Evolutionary conservation across 257 asterid species (phyloP).

Genomic region (Nemophila menziesii): DNA sequence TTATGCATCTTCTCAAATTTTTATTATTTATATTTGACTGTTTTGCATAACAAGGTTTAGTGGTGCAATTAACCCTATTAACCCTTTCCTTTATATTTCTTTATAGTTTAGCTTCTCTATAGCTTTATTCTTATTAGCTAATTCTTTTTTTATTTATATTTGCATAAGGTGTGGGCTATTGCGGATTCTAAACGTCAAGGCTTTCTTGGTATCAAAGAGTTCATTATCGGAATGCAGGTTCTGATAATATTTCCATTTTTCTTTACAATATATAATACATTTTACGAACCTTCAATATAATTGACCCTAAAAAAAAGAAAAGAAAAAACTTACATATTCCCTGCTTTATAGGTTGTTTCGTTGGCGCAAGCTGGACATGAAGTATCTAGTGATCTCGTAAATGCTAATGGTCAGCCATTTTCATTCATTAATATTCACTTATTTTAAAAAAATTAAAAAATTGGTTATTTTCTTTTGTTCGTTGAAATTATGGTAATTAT

Average conservation of each 20-base stretch:
- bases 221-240: conserved; percentile 86
- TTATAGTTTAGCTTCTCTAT: not conserved
- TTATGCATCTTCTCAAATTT: no score
- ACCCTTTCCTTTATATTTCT: no score
- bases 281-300: conserved; percentile 18
- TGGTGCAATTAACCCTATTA: no score
- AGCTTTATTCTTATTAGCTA: conserved; percentile 4
- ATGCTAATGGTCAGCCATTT: conserved; percentile 43
- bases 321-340: no score
- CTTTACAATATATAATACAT: conserved; percentile 6
- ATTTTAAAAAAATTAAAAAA: no score
- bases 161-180: conserved; percentile 77
- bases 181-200: conserved; percentile 96
- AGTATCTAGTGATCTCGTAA: conserved; percentile 36
- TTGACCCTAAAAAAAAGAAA: no score
- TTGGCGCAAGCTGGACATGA: conserved; percentile 81
- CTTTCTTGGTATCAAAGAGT: conserved; percentile 82
- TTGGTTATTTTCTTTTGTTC: not conserved
- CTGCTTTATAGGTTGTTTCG: conserved; percentile 50
- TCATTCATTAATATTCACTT: not conserved
- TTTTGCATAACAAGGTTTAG: no score
- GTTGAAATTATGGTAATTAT: no score
- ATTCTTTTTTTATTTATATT: conserved; percentile 2
- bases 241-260: conserved; percentile 6
- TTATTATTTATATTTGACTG: no score